Conservation (phyloP, 129 eudicot species). For the Oenanthe sinensis region DNA sequence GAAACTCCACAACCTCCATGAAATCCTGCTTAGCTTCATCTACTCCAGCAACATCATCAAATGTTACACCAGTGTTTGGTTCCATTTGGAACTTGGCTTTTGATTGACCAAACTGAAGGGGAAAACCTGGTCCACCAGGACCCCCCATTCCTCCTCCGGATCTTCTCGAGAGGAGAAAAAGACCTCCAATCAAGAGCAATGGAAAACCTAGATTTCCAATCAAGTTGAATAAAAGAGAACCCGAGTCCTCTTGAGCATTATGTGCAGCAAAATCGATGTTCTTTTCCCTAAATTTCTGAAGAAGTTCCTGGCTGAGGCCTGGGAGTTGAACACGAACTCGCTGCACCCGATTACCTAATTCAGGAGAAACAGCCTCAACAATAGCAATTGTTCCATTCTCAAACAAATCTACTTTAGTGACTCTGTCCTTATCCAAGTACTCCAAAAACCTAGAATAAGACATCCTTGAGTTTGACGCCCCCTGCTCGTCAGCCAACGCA, state of each 20-base stretch:
- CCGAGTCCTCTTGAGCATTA: constrained; percentile 97
- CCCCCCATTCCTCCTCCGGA: constrained; percentile 95
- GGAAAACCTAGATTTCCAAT: constrained; percentile 94
- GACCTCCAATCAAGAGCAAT: constrained; percentile 74
- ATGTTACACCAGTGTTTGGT: constrained; percentile 97
- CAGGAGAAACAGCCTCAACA: constrained; percentile 96
- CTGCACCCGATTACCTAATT: constrained; percentile 89
- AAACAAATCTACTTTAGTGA: constrained; percentile 71
- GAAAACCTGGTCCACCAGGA: constrained; percentile 95
- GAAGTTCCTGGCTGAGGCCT: constrained; percentile 93
- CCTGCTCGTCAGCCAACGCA: constrained; percentile 90
- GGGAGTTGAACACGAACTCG: constrained; percentile 97
- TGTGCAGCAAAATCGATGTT: constrained; percentile 97
- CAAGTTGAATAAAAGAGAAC: constrained; percentile 71
- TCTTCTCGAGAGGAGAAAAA: constrained; percentile 79
- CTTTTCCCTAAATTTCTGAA: constrained; percentile 90
- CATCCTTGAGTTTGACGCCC: constrained; percentile 93
- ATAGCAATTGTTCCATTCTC: constrained; percentile 96
- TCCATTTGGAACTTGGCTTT: constrained; percentile 97
- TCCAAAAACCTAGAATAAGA: constrained; percentile 91
- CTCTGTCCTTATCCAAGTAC: constrained; percentile 85
- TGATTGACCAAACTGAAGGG: constrained; percentile 82
- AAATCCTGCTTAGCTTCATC: constrained; percentile 99
- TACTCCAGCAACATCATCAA: constrained; percentile 96
- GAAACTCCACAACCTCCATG: constrained; percentile 91